Evolutionary conservation across 2,329 filamentous ascomycete genomes (phyloP), one percentile per base, ranked within the genome.

Genomic region (Colletotrichum musicola): DNA sequence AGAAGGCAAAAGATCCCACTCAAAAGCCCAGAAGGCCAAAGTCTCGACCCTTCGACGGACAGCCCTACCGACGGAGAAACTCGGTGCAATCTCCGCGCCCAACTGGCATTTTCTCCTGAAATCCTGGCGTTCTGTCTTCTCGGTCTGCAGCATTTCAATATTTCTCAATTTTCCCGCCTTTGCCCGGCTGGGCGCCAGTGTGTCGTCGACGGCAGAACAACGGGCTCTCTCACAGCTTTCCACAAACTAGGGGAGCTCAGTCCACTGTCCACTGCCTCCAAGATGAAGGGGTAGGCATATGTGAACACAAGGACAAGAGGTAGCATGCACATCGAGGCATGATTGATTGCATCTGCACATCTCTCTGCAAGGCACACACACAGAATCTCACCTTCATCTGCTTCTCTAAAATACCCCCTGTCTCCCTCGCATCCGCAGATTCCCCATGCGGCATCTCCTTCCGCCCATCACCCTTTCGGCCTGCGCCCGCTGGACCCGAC

Each of bases 91-190:
- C 10, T 60, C 51, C 46, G 65, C 13, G 40, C 10, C 25, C 7
- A 18, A 22, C 35, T 63, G 13, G n/a, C n/a, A n/a, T n/a, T n/a
- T n/a, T n/a, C n/a, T n/a, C n/a, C n/a, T n/a, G n/a, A 6, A 49
- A 12, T 18, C 46, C 16, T 4, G 16, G 16, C 44, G 6, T 46
- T 16, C 14, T 10, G 2, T 9, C 7, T 16, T 46, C 22, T 25
- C 22, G 16, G 18, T 53, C 42, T 44, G 42, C 47, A 50, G 6
- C n/a, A 13, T 38, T 16, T 5, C 61, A 44, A 57, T 54, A 20
- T 35, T 55, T 4, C 6, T 35, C 46, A 18, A 54, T 65, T 68
- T n/a, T 60, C 18, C 65, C 65, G 65, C 61, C 65, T 64, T 68
- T 59, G 54, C 65, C 65, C 54, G 30, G 65, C 65, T 65, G 51